Evolutionary conservation across 192 early-diverging fungal species (phyloP), one percentile per base, ranked within the genome.

Genomic region (Geranomyces variabilis): DNA sequence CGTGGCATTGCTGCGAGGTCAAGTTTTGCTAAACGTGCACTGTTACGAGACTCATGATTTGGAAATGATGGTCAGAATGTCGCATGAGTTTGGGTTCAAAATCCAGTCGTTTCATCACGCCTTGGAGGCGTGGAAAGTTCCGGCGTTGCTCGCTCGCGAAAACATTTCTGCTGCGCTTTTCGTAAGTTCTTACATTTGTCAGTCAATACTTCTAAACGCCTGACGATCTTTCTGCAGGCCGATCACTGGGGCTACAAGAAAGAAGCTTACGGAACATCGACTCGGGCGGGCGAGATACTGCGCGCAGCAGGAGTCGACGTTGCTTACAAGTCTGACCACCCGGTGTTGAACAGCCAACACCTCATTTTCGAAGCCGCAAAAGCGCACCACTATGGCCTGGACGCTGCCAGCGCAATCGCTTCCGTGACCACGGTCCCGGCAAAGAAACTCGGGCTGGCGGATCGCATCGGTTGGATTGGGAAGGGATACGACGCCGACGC

Each of bases 341-440:
- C 91, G 12, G 89, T 93, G 45, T 55, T 88, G 24, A 91, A 93
- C 73, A 77, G 88, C 14, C 81, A 91, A 77, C 77, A 90, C 57
- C 78, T 94, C n/a, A 77, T 90, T 13, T 90, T 85, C 70, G 91
- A 94, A 63, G 92, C 92, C 19, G 88, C 90, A 19, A 89, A 90
- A 63, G 86, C 88, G 0, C 79, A 78, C 53, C 83, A 91, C 69
- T 94, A 91, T 67, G 92, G 92, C 12, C 75, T 94, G 5, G 73
- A 82, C 33, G 78, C 83, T 22, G 69, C 83, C 30, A 49, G 84
- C 12, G 81, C 91, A 0, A 77, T 94, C 63, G 71, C 80, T 10
- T 77, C 90, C 7, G 84, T 93, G 4, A 94, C 91, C 13, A 86
- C 87, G 10, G 84, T 89, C 13, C 91, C 91, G 12, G 92, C 92